phyloP scores from a whole-genome alignment of 2,329 filamentous ascomycete genomes.

The Colletotrichum sojae region DNA sequence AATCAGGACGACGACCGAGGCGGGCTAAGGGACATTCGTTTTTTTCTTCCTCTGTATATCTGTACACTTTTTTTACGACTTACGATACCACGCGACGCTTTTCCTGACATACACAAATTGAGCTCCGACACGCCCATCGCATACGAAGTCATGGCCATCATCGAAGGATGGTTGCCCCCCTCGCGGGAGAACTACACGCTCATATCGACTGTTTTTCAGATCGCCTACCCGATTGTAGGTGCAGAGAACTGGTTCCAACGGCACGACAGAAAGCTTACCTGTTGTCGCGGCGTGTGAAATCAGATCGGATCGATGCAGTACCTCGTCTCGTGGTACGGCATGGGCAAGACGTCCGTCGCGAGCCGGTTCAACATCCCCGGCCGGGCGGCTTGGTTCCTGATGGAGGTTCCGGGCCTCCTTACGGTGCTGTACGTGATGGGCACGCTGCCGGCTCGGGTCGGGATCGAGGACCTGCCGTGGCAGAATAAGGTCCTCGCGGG shows the following conservation, averaged over 20 bases:
- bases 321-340: slow-evolving; percentile 84
- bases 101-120: neutral
- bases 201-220: slow-evolving; percentile 67
- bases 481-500: slow-evolving; percentile 83
- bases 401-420: slow-evolving; percentile 86
- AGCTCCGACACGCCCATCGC: slow-evolving; percentile 21
- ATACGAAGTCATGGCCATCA: slow-evolving; percentile 57
- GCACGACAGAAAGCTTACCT: too few species aligned
- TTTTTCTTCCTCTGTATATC: too few species aligned
- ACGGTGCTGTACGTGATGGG: slow-evolving; percentile 85
- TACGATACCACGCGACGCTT: too few species aligned
- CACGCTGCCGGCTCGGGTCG: slow-evolving; percentile 72
- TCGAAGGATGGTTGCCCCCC: slow-evolving; percentile 71
- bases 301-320: slow-evolving; percentile 84
- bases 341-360: slow-evolving; percentile 88
- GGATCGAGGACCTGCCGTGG: slow-evolving; percentile 76
- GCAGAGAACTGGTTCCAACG: neutral
- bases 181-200: slow-evolving; percentile 70
- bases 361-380: slow-evolving; percentile 90
- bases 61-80: neutral
- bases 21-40: neutral
- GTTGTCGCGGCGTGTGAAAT: slow-evolving; percentile 15
- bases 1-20: neutral
- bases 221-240: slow-evolving; percentile 66
- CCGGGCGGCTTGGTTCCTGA: slow-evolving; percentile 86